Evolutionary conservation across 169 alveolate genomes (phyloP).

Genomic region (Plasmodium relictum): DNA sequence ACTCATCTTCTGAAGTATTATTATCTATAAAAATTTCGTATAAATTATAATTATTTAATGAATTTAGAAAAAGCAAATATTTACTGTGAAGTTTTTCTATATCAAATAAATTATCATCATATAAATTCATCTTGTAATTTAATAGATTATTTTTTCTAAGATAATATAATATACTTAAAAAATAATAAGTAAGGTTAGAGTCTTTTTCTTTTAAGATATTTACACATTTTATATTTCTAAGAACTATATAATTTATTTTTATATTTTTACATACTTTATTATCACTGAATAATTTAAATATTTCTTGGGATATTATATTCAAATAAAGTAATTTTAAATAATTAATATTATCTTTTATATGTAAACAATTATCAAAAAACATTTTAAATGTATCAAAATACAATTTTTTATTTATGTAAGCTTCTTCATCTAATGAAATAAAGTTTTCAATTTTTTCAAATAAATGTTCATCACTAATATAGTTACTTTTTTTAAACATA

Average conservation of each 20-base stretch:
- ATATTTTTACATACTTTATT: slow-evolving; percentile 14
- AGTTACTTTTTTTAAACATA: slow-evolving; percentile 45
- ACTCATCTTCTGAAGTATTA: background rate
- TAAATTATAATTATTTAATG: slow-evolving; percentile 19
- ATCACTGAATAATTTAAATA: slow-evolving; percentile 21
- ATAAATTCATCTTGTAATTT: slow-evolving; percentile 10
- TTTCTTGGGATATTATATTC: slow-evolving; percentile 30
- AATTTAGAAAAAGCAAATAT: slow-evolving; percentile 37
- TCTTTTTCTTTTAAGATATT: slow-evolving; percentile 17
- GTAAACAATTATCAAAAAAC: slow-evolving; percentile 38
- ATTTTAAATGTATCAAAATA: slow-evolving; percentile 22
- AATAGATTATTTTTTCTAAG: slow-evolving; percentile 6
- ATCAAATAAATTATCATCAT: slow-evolving; percentile 10
- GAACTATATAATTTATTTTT: slow-evolving; percentile 21
- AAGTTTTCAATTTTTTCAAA: slow-evolving; percentile 34
- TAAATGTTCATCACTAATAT: slow-evolving; percentile 9
- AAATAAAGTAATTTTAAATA: slow-evolving; percentile 46
- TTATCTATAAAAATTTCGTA: slow-evolving; percentile 7
- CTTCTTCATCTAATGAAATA: slow-evolving; percentile 27
- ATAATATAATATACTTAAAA: slow-evolving; percentile 27
- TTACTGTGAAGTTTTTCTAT: slow-evolving; percentile 15
- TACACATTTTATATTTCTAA: slow-evolving; percentile 20
- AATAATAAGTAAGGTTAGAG: background rate
- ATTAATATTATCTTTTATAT: slow-evolving; percentile 14
- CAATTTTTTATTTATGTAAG: slow-evolving; percentile 20